A percentile compares a stretch with the other conserved stretches of the same genome.
phyloP scores from a whole-genome alignment of 2,329 filamentous ascomycete genomes.

The Lizonia empirigonia region DNA sequence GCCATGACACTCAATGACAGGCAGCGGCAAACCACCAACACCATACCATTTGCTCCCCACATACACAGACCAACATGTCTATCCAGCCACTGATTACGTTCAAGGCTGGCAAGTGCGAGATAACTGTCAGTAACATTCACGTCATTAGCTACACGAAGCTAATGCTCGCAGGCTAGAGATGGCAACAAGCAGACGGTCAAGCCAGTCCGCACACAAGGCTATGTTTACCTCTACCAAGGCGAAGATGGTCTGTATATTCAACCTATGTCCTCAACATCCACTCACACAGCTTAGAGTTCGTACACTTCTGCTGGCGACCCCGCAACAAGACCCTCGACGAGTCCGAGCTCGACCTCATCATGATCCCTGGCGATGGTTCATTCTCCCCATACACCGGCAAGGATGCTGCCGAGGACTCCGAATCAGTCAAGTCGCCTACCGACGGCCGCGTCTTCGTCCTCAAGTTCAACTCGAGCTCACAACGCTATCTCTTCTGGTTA shows the following conservation, averaged over 20 bases:
- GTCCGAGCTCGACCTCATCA: conserved; percentile 86
- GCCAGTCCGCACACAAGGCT: conserved; percentile 75
- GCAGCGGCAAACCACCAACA: conserved; percentile 28
- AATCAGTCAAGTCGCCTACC: conserved; percentile 66
- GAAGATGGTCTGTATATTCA: conserved; percentile 72
- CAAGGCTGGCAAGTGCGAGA: conserved; percentile 88
- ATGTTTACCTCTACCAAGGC: conserved; percentile 82
- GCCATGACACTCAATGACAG: conserved; percentile 5
- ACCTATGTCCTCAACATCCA: background rate
- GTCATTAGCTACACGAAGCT: conserved; percentile 10
- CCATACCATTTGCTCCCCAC: conserved; percentile 17
- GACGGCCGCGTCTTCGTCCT: conserved; percentile 92
- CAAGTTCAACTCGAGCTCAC: conserved; percentile 90
- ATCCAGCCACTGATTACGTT: conserved; percentile 88
- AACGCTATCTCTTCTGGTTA: conserved; percentile 94
- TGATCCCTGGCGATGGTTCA: conserved; percentile 87
- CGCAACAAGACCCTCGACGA: conserved; percentile 71
- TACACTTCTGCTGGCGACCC: conserved; percentile 97
- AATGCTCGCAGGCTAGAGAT: conserved; percentile 29
- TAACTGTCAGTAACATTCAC: conserved; percentile 67
- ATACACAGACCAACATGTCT: conserved; percentile 65
- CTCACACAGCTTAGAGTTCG: conserved; percentile 65
- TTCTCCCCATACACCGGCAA: conserved; percentile 74
- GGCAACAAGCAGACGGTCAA: conserved; percentile 64
- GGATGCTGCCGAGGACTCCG: conserved; percentile 60